phyloP scores from a whole-genome alignment of 2,329 filamentous ascomycete species.

The Diaporthe citrichinensis region DNA sequence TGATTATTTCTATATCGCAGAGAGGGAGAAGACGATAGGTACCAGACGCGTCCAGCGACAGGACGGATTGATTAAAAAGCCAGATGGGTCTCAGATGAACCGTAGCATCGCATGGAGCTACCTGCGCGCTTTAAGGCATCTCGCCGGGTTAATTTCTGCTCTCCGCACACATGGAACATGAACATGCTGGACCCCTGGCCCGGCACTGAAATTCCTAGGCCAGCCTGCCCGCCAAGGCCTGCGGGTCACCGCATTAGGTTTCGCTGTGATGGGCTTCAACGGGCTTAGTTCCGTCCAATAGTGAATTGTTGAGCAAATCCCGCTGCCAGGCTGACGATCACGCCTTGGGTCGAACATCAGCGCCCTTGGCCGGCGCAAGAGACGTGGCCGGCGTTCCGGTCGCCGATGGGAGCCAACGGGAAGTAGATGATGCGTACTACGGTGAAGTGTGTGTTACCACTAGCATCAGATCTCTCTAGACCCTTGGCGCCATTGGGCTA shows the following conservation, averaged over 20 bases:
- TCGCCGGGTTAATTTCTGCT: constrained; percentile 29
- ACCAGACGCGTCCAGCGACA: background rate
- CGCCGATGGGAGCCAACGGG: background rate
- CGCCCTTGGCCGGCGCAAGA: constrained; percentile 5
- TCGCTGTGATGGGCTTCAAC: constrained; percentile 26
- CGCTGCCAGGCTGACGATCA: constrained; percentile 21
- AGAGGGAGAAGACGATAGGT: rapidly evolving
- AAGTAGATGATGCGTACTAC: constrained; percentile 3
- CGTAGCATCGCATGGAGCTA: background rate
- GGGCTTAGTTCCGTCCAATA: constrained; percentile 24
- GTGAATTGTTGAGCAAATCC: background rate
- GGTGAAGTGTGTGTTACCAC: background rate
- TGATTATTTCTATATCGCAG: background rate
- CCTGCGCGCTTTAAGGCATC: constrained; percentile 3
- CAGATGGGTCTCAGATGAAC: background rate
- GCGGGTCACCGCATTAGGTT: constrained; percentile 25
- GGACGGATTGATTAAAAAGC: background rate
- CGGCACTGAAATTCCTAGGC: constrained; percentile 16
- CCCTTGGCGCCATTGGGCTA: constrained; percentile 19
- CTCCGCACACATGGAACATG: constrained; percentile 24
- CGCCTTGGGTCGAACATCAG: constrained; percentile 15
- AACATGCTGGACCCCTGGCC: constrained; percentile 25
- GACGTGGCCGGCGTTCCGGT: background rate
- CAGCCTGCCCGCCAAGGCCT: constrained; percentile 16
- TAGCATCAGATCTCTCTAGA: constrained; percentile 8